Evolutionary conservation across 192 early-diverging fungal species (phyloP), one percentile per base, ranked within the genome.

Genomic region (Backusella circina): DNA sequence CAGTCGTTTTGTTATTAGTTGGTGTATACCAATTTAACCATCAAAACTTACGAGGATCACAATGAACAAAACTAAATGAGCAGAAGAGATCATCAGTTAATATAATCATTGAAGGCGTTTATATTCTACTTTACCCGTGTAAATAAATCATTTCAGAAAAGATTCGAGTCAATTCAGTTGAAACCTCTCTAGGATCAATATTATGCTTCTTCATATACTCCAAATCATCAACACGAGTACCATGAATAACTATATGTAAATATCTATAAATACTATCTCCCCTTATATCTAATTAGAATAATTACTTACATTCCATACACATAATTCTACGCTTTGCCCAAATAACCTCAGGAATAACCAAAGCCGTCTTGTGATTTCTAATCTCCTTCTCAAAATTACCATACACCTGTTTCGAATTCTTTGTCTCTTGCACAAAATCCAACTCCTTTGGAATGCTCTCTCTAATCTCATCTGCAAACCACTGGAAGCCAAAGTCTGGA

Each of bases 141-240:
- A 92, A 83, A 78, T 92, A 97, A 10, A 96, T 95, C 96, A 98
- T 98, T 70, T 97, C 91, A 6, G 91, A 91, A 79, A 95, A 97
- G 5, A 89, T 87, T 3, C 86, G 86, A 0, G 90, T 89, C 67
- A 98, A 86, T 66, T 93, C 90, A 21, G 86, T 82, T 1, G 95
- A 95, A 16, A 98, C 91, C 4, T 90, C 79, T 0, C 84, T 82
- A 0, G 93, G 92, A 73, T 91, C 84, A 70, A 98, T 96, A n/a
- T 77, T 75, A 80, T 97, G 86, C 8, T 84, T 51, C 13, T 88
- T 77, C 74, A 96, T 80, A 65, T 90, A 97, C 0, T 71, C 76
- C 23, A 92, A 70, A 74, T 97, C 89, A 79, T 95, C 95, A 71
- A 96, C 91, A 69, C 93, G 93, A 8, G 78, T 73, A 15, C 93